These are phyloP conservation scores for Reticulascus tulasneorum DNA, from an alignment of 2,329 filamentous ascomycete species.

Conservation along the genomic window DNA sequence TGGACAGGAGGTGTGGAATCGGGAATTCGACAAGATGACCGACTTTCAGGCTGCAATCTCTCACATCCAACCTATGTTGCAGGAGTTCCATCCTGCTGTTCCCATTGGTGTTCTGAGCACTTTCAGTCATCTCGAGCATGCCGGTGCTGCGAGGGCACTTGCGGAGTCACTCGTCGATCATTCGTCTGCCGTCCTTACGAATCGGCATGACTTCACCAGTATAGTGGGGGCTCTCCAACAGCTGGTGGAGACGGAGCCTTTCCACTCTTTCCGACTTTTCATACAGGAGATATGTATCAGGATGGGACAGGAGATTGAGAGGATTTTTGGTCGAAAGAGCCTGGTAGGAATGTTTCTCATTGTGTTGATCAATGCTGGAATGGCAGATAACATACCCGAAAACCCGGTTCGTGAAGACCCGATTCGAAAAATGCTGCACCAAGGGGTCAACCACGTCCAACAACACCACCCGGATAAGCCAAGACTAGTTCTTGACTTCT, in stretches of 20 bases:
- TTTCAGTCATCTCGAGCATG: constrained; percentile 1
- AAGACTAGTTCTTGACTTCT: constrained; percentile 3
- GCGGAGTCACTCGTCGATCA: background rate
- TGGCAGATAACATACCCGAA: background rate
- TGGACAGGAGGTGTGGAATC: background rate
- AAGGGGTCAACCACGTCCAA: background rate
- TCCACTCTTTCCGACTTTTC: background rate
- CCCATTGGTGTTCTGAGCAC: constrained; percentile 7
- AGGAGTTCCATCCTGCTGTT: background rate
- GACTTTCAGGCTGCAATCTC: too few relatives aligned
- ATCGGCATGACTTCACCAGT: background rate
- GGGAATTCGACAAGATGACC: background rate
- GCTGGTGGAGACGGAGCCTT: background rate
- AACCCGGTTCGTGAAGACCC: constrained; percentile 1
- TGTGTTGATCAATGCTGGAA: constrained; percentile 6
- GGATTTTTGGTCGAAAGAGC: constrained; percentile 1
- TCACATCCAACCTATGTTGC: constrained; percentile 2
- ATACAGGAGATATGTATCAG: constrained; percentile 2
- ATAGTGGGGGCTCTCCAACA: background rate
- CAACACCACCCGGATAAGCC: background rate
- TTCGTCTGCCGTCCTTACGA: background rate
- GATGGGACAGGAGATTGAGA: constrained; percentile 1
- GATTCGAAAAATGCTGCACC: background rate
- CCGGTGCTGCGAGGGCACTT: background rate
- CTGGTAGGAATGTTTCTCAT: constrained; percentile 2